Percentiles rank a stretch among this genome's conserved stretches.
These are phyloP conservation scores for Strobilomyces echinocephalus DNA, from an alignment of 768 basidiomycete genomes.

Conservation along the genomic window DNA sequence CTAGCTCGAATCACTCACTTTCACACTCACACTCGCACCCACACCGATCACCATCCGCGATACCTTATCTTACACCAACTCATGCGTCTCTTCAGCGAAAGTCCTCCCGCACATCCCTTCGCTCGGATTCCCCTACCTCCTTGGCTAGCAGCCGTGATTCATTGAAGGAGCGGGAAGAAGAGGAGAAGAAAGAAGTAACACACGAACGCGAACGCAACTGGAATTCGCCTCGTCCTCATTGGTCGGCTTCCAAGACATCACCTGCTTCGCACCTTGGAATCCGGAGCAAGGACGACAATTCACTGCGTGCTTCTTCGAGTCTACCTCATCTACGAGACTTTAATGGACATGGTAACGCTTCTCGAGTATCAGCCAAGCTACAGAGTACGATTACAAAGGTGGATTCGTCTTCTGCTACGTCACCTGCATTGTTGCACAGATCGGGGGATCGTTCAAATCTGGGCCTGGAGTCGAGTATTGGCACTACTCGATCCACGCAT, in stretches of 20 bases:
- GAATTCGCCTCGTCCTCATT: conserved; percentile 62
- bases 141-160: conserved; percentile 33
- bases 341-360: conserved; percentile 4
- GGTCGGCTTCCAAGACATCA: conserved; percentile 34
- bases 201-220: conserved; percentile 64
- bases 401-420: neutral
- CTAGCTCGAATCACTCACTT: conserved; percentile 32
- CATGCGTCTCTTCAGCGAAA: conserved; percentile 30
- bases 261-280: conserved; percentile 4
- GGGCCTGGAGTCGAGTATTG: neutral
- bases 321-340: conserved; percentile 10
- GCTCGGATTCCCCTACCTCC: conserved; percentile 43
- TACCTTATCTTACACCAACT: conserved; percentile 33
- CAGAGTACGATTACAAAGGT: neutral
- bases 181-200: conserved; percentile 31
- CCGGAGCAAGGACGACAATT: conserved; percentile 1
- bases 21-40: conserved; percentile 35
- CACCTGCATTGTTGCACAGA: neutral
- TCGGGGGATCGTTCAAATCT: conserved; percentile 1
- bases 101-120: conserved; percentile 31
- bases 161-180: conserved; percentile 29
- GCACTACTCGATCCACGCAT: neutral
- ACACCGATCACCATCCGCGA: conserved; percentile 37
- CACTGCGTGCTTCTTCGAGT: conserved; percentile 21
- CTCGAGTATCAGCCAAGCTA: neutral